Conservation (phyloP, 805 yeast species). For the Ogataea sp. region DNA sequence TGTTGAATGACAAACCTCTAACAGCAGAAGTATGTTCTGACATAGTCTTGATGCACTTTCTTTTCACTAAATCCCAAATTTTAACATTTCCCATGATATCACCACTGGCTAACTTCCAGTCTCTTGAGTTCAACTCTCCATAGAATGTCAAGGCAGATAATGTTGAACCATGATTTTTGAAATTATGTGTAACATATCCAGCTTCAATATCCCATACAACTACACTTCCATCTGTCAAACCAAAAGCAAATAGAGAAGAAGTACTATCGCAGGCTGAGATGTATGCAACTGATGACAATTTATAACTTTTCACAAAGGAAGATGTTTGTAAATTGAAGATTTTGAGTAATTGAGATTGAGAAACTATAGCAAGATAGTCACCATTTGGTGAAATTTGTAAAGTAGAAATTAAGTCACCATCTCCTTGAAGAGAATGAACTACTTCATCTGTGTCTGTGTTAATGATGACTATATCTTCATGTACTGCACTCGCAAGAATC, state of each 20-base stretch:
- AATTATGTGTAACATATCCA: slow-evolving; percentile 79
- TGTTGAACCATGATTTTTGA: slow-evolving; percentile 91
- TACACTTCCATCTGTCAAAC: slow-evolving; percentile 90
- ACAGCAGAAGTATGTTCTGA: slow-evolving; percentile 80
- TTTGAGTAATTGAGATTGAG: slow-evolving; percentile 77
- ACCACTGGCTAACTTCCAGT: slow-evolving; percentile 76
- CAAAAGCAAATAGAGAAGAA: slow-evolving; percentile 82
- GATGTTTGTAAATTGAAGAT: slow-evolving; percentile 43
- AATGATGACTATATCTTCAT: slow-evolving; percentile 70
- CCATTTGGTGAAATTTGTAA: slow-evolving; percentile 75
- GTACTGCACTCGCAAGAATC: slow-evolving; percentile 68
- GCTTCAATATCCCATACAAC: slow-evolving; percentile 90
- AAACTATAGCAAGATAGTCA: slow-evolving; percentile 54
- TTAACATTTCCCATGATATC: slow-evolving; percentile 50
- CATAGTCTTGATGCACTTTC: slow-evolving; percentile 56
- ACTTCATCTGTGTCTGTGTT: slow-evolving; percentile 50
- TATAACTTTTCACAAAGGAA: slow-evolving; percentile 41
- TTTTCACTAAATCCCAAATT: slow-evolving; percentile 60
- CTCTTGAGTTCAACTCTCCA: slow-evolving; percentile 60
- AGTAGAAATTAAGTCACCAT: slow-evolving; percentile 73
- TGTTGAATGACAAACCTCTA: slow-evolving; percentile 66
- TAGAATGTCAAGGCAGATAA: slow-evolving; percentile 65
- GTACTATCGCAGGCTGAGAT: slow-evolving; percentile 72
- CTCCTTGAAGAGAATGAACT: slow-evolving; percentile 66
- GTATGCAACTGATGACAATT: slow-evolving; percentile 73